A percentile compares a stretch with the other conserved stretches of the same genome.
phyloP scores from a whole-genome alignment of 2,329 filamentous ascomycete genomes.

The Alternaria gaisen region DNA sequence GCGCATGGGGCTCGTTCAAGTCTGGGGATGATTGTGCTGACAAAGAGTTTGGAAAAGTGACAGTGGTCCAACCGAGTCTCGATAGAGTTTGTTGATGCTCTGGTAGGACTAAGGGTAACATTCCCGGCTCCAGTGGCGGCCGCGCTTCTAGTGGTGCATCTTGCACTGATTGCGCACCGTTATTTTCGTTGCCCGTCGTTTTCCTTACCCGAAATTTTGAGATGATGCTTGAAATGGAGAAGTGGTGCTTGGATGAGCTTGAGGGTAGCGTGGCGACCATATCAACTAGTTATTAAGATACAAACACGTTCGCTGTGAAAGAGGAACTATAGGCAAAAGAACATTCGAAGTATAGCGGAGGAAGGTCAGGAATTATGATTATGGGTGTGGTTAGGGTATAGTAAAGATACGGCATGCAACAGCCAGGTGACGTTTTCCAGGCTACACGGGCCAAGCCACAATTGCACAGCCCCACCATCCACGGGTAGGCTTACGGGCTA shows the following conservation, averaged over 20 bases:
- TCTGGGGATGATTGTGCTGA: not conserved
- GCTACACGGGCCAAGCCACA: constrained; percentile 29
- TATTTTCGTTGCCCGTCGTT: constrained; percentile 3
- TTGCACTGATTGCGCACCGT: not conserved
- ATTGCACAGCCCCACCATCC: constrained; percentile 30
- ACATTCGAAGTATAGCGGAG: not conserved
- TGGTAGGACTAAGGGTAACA: constrained; percentile 44
- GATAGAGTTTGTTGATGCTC: constrained; percentile 43
- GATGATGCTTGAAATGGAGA: constrained; percentile 43
- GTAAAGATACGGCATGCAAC: not conserved
- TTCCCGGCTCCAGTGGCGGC: constrained; percentile 33
- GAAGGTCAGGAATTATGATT: not conserved
- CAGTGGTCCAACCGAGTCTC: constrained; percentile 48
- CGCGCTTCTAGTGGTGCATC: constrained; percentile 20
- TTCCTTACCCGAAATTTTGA: constrained; percentile 37
- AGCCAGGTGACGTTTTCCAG: constrained; percentile 11
- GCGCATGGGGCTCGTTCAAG: not conserved
- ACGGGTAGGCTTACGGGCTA: constrained; percentile 8
- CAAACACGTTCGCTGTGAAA: not conserved
- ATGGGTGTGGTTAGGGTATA: not conserved
- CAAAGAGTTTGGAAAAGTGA: constrained; percentile 39
- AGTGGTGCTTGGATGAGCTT: constrained; percentile 24
- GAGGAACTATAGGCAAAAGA: not conserved
- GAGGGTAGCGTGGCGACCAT: constrained; percentile 34
- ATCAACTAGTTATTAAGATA: not conserved